A percentile compares a stretch with the other conserved stretches of the same genome.
These are phyloP conservation scores for Cruciata laevipes DNA, from an alignment of 257 asterid species.

Conservation along the genomic window DNA sequence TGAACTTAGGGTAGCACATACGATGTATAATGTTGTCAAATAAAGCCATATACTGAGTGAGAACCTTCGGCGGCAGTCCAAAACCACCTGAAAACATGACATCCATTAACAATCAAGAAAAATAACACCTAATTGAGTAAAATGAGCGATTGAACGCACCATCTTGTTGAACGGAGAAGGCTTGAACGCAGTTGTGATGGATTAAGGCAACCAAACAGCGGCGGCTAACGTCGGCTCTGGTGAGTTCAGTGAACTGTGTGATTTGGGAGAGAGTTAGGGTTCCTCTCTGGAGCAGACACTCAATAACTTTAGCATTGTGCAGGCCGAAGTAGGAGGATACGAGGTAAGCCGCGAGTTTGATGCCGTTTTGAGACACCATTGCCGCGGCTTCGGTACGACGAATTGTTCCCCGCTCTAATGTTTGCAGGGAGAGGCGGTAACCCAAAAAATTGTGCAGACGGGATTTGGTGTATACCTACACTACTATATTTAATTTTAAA, in stretches of 20 bases:
- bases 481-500: background rate
- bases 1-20: constrained; percentile 65
- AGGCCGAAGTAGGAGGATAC: constrained; percentile 64
- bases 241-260: constrained; percentile 49
- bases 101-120: background rate
- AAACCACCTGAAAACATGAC: constrained; percentile 33
- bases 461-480: background rate
- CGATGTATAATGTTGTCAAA: constrained; percentile 67
- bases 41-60: constrained; percentile 59
- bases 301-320: constrained; percentile 67
- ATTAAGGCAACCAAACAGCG: constrained; percentile 71
- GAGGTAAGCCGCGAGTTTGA: constrained; percentile 53
- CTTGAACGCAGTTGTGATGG: constrained; percentile 87
- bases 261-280: constrained; percentile 45
- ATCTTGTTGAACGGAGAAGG: constrained; percentile 45
- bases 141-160: constrained; percentile 29
- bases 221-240: constrained; percentile 38
- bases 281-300: constrained; percentile 68
- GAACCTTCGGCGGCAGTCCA: constrained; percentile 40
- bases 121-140: background rate
- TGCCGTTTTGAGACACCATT: constrained; percentile 61
- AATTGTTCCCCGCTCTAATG: background rate
- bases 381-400: constrained; percentile 2
- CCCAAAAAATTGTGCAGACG: background rate
- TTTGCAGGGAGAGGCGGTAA: constrained; percentile 6